Conservation (phyloP, 2,329 filamentous ascomycete species). For the Fusarium fracticaudum region DNA sequence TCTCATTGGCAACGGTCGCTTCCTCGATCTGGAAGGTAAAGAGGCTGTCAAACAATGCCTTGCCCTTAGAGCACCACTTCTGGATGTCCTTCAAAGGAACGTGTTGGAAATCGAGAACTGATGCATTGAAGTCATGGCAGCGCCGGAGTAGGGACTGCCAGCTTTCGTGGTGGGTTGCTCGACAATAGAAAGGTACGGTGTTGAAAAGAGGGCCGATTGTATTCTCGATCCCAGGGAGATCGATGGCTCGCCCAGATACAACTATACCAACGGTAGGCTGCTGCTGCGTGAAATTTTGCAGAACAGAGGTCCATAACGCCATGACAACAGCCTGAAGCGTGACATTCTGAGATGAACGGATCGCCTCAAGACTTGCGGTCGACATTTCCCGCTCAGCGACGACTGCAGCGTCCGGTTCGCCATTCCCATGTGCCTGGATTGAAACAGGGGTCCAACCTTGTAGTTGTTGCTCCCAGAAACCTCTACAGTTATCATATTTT, state of each 20-base stretch:
- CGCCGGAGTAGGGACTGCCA: constrained; percentile 69
- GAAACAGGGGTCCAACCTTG: constrained; percentile 39
- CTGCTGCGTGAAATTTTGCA: constrained; percentile 61
- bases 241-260: constrained; percentile 79
- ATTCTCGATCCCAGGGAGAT: constrained; percentile 70
- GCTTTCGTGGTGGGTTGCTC: constrained; percentile 54
- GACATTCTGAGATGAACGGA: constrained; percentile 70
- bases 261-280: constrained; percentile 75
- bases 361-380: constrained; percentile 57
- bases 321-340: constrained; percentile 84
- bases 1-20: constrained; percentile 36
- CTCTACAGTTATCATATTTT: constrained; percentile 50
- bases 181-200: constrained; percentile 77
- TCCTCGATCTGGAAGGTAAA: constrained; percentile 79
- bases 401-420: neutral
- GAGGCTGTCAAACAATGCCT: constrained; percentile 78
- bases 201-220: constrained; percentile 90
- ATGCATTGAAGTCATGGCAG: constrained; percentile 77
- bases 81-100: constrained; percentile 81
- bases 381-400: constrained; percentile 43
- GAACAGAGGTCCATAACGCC: constrained; percentile 74
- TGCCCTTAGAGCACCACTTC: constrained; percentile 74
- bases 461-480: constrained; percentile 76
- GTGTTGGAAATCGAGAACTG: constrained; percentile 73
- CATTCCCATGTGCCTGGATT: constrained; percentile 18